phyloP scores from a whole-genome alignment of 1,284 basidiomycete species.

The Omphalotus olearius region DNA sequence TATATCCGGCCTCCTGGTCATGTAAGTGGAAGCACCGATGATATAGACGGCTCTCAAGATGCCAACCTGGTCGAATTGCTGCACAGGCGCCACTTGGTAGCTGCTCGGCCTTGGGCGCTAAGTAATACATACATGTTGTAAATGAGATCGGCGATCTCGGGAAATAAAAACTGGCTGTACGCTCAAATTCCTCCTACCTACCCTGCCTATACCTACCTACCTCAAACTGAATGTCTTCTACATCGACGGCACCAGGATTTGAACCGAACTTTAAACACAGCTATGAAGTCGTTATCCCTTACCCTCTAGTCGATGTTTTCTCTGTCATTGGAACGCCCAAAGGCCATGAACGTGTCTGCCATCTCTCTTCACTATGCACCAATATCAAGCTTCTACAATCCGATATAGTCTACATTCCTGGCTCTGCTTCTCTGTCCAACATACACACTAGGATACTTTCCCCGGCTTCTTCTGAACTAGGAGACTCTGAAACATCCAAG shows the following conservation, averaged over 20 bases:
- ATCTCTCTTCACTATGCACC: constrained; percentile 27
- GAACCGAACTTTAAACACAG: constrained; percentile 27
- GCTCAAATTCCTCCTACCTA: too few species aligned
- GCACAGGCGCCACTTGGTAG: too few species aligned
- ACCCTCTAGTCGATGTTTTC: constrained; percentile 26
- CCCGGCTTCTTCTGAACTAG: not conserved
- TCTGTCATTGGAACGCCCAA: constrained; percentile 24
- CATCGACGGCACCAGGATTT: not conserved
- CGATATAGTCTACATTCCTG: constrained; percentile 22
- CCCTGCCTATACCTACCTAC: too few species aligned
- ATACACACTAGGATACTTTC: constrained; percentile 16
- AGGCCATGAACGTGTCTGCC: constrained; percentile 29
- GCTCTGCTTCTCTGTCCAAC: constrained; percentile 15
- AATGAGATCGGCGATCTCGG: too few species aligned
- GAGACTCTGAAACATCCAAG: not conserved
- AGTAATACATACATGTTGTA: too few species aligned
- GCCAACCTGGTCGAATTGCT: too few species aligned
- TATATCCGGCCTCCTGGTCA: too few species aligned
- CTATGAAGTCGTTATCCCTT: constrained; percentile 26
- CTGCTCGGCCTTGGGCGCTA: too few species aligned
- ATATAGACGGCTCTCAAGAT: too few species aligned
- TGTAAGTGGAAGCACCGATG: too few species aligned
- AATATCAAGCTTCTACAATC: constrained; percentile 23
- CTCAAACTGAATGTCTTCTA: too few species aligned
- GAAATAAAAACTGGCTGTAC: too few species aligned